Evolutionary conservation across 352 stramenopile species (phyloP).

Genomic region (Phytophthora tubulina): DNA sequence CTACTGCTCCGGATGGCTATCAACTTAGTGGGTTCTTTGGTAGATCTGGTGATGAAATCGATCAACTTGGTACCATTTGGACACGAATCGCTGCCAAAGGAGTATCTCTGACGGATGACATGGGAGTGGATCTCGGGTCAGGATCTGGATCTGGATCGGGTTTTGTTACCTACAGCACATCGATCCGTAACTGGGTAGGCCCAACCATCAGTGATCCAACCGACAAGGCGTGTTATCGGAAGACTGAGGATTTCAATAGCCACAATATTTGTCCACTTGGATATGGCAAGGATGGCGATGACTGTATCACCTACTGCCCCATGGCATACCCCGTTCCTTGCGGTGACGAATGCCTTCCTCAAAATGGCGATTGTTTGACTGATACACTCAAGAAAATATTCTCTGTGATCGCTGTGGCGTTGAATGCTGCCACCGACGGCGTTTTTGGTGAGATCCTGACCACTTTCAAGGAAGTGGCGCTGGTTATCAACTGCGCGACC

Average conservation of each 20-base stretch:
- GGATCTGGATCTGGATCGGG: constrained; percentile 25
- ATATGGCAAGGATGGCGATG: constrained; percentile 25
- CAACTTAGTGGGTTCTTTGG: constrained; percentile 66
- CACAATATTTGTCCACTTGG: constrained; percentile 28
- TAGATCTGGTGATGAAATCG: constrained; percentile 45
- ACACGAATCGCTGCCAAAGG: constrained; percentile 22
- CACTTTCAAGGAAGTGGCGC: constrained; percentile 23
- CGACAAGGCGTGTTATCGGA: constrained; percentile 33
- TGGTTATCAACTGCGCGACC: constrained; percentile 26
- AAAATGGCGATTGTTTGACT: constrained; percentile 23
- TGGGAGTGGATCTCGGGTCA: constrained; percentile 8
- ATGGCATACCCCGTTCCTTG: constrained; percentile 47
- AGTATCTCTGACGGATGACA: constrained; percentile 24
- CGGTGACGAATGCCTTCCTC: constrained; percentile 53
- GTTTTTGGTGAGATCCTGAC: constrained; percentile 35
- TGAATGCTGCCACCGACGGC: constrained; percentile 31
- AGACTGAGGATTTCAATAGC: constrained; percentile 22
- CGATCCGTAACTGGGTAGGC: constrained; percentile 33
- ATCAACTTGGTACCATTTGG: constrained; percentile 49
- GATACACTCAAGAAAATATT: constrained; percentile 38
- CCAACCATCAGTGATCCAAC: constrained; percentile 18
- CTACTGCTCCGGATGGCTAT: constrained; percentile 48
- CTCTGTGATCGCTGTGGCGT: constrained; percentile 30
- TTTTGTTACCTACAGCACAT: constrained; percentile 18
- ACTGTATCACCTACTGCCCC: constrained; percentile 44